Conservation (phyloP, 805 yeast genomes). For the Candida stauntonica region DNA sequence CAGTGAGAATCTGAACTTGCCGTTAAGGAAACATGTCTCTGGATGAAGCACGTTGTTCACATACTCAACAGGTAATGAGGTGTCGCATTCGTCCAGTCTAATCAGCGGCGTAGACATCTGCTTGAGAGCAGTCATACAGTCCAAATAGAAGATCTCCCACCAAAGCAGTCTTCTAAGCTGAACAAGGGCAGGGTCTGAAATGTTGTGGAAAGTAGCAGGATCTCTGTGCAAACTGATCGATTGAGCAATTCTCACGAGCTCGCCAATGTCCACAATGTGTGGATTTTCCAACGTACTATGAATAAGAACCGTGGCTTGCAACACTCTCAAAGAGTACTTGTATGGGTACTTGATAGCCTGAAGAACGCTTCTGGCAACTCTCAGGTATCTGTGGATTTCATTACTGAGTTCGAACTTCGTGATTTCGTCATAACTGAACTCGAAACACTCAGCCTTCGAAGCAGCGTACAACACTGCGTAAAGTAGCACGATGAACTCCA, state of each 20-base stretch:
- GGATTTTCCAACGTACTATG: slow-evolving; percentile 54
- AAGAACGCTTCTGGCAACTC: slow-evolving; percentile 45
- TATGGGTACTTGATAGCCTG: slow-evolving; percentile 48
- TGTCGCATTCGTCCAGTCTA: slow-evolving; percentile 49
- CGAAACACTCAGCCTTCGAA: slow-evolving; percentile 56
- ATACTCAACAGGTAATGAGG: slow-evolving; percentile 47
- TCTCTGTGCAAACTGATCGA: slow-evolving; percentile 54
- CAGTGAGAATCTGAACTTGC: slow-evolving; percentile 47
- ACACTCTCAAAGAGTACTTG: slow-evolving; percentile 37
- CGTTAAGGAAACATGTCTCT: slow-evolving; percentile 46
- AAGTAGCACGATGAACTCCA: slow-evolving; percentile 45
- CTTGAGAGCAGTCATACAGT: slow-evolving; percentile 51
- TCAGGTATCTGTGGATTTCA: slow-evolving; percentile 46
- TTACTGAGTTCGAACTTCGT: slow-evolving; percentile 31
- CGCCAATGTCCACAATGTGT: slow-evolving; percentile 51
- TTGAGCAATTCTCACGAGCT: slow-evolving; percentile 52
- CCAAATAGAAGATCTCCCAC: slow-evolving; percentile 64
- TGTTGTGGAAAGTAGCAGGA: slow-evolving; percentile 48
- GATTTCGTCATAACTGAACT: slow-evolving; percentile 40
- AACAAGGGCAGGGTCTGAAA: slow-evolving; percentile 43
- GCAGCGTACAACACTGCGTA: slow-evolving; percentile 56
- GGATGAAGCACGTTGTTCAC: slow-evolving; percentile 37
- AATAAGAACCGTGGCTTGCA: slow-evolving; percentile 44
- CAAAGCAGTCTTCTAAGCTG: slow-evolving; percentile 55
- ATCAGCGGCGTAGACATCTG: slow-evolving; percentile 53